These are phyloP conservation scores for Rhizopogon vinicolor DNA, from an alignment of 768 basidiomycete genomes.

Conservation along the genomic window DNA sequence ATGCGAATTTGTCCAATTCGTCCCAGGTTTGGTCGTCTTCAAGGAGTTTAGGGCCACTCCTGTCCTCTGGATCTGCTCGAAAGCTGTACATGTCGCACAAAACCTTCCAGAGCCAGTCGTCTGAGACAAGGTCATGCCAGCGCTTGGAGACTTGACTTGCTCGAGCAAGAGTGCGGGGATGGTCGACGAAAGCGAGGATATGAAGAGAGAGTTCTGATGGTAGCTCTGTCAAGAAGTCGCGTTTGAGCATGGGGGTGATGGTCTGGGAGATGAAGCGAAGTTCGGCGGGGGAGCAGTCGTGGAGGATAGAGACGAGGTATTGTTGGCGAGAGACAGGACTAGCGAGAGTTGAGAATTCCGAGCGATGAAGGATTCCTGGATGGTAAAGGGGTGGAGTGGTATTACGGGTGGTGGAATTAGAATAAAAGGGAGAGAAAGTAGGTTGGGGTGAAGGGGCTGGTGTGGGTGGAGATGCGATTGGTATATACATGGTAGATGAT, in stretches of 20 bases:
- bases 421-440: slow-evolving; percentile 18
- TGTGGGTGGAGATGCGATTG: slow-evolving; percentile 54
- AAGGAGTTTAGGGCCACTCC: slow-evolving; percentile 5
- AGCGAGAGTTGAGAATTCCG: slow-evolving; percentile 28
- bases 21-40: slow-evolving; percentile 26
- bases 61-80: slow-evolving; percentile 22
- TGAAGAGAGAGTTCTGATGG: slow-evolving; percentile 72
- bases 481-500: slow-evolving; percentile 40
- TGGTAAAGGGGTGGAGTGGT: slow-evolving; percentile 10
- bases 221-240: slow-evolving; percentile 53
- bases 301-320: slow-evolving; percentile 46
- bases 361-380: slow-evolving; percentile 22
- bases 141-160: slow-evolving; percentile 64
- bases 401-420: slow-evolving; percentile 7
- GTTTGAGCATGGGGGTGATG: slow-evolving; percentile 61
- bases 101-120: slow-evolving; percentile 77
- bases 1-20: slow-evolving; percentile 29
- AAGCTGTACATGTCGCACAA: slow-evolving; percentile 65
- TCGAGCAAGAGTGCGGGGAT: slow-evolving; percentile 64
- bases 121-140: slow-evolving; percentile 68
- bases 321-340: slow-evolving; percentile 42
- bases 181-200: slow-evolving; percentile 72
- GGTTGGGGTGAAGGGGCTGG: slow-evolving; percentile 52
- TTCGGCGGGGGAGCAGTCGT: slow-evolving; percentile 54
- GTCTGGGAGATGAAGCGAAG: slow-evolving; percentile 62